phyloP scores from a whole-genome alignment of 1,284 basidiomycete genomes.

The Trichosporon coremiiforme region DNA sequence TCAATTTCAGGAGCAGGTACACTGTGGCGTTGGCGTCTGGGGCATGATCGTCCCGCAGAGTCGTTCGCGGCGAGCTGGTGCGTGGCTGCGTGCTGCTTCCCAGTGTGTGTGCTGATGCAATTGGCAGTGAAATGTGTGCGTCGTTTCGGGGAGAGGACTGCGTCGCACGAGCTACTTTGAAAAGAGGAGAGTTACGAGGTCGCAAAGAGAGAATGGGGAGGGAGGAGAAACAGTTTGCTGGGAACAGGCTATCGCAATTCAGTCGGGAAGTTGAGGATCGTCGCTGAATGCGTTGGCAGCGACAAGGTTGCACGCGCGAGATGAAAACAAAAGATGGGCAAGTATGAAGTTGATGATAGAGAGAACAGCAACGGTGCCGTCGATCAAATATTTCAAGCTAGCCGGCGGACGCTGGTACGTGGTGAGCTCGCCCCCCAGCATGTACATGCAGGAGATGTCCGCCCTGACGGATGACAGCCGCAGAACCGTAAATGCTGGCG shows the following conservation, averaged over 20 bases:
- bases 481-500: not conserved
- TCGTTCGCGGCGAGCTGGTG: too few species aligned
- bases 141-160: not conserved
- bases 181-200: not conserved
- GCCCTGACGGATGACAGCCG: not conserved
- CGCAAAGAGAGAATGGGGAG: not conserved
- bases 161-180: not conserved
- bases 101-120: not conserved
- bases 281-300: not conserved
- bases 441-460: too few species aligned
- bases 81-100: too few species aligned
- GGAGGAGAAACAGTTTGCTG: too few species aligned
- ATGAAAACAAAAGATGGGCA: not conserved
- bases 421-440: not conserved
- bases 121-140: too few species aligned
- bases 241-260: constrained; percentile 4
- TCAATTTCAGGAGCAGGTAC: constrained; percentile 2
- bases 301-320: not conserved
- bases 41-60: not conserved
- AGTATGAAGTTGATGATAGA: not conserved
- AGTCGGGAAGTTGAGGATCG: not conserved
- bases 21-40: not conserved
- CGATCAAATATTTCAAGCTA: not conserved
- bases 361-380: not conserved
- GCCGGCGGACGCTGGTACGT: not conserved